Evolutionary conservation across 495 filamentous ascomycete species (phyloP).

Genomic region (Penicillium roqueforti): DNA sequence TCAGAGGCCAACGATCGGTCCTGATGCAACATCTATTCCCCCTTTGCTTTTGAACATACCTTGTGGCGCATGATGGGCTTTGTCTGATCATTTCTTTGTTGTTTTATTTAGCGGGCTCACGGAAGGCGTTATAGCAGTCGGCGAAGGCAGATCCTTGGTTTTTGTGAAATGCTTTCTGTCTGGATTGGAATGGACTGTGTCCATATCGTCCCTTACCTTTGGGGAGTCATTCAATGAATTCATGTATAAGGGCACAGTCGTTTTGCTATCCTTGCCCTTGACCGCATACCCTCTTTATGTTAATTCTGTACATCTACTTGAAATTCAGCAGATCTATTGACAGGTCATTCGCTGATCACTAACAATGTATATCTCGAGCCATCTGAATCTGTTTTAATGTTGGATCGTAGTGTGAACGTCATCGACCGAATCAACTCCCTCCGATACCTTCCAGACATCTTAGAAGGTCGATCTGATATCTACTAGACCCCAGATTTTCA

Average conservation of each 20-base stretch:
- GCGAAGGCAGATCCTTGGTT: conserved; percentile 8
- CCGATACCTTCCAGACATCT: too few relatives aligned
- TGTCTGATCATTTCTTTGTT: conserved; percentile 14
- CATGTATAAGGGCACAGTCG: conserved; percentile 12
- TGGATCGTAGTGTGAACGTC: not conserved
- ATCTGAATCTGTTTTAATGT: too few relatives aligned
- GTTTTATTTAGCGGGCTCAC: conserved; percentile 27
- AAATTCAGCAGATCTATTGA: not conserved
- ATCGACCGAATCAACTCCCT: not conserved
- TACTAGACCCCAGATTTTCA: conserved; percentile 6
- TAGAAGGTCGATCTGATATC: too few relatives aligned
- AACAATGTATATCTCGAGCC: too few relatives aligned
- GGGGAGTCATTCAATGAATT: conserved; percentile 3
- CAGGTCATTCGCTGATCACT: not conserved
- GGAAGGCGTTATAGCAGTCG: conserved; percentile 24
- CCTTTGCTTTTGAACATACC: conserved; percentile 17
- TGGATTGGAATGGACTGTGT: conserved; percentile 4
- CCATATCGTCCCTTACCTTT: not conserved
- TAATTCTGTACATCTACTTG: not conserved
- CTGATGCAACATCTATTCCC: conserved; percentile 34
- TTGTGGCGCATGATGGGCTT: not conserved
- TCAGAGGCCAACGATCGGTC: conserved; percentile 31
- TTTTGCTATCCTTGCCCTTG: conserved; percentile 8
- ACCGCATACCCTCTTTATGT: not conserved
- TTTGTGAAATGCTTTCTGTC: conserved; percentile 8